Percentiles rank a stretch among this genome's conserved stretches.
Conservation (phyloP, 345 rosid species). For the Corymbia maculata region DNA sequence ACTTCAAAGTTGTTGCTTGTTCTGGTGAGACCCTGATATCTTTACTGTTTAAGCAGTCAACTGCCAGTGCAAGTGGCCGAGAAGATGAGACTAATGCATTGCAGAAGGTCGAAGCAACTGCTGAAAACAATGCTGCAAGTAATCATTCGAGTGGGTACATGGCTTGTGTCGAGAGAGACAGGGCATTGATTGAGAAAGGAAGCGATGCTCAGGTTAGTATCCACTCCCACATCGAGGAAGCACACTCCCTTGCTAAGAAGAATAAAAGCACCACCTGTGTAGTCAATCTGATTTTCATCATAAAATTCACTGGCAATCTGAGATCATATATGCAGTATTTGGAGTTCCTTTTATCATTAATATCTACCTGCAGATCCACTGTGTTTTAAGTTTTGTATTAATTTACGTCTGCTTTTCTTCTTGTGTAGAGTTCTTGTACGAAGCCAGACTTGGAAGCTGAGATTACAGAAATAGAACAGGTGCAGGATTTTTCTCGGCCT, state of each 20-base stretch:
- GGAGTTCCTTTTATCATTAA: neutral
- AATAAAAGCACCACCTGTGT: neutral
- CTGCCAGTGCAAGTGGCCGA: slow-evolving; percentile 26
- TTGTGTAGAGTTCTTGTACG: slow-evolving; percentile 79
- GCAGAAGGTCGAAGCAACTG: slow-evolving; percentile 56
- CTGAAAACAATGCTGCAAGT: slow-evolving; percentile 59
- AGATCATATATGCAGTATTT: neutral
- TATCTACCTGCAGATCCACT: neutral
- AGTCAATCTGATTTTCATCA: neutral
- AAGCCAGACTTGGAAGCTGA: slow-evolving; percentile 66
- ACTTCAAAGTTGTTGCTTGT: slow-evolving; percentile 5
- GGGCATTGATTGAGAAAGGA: slow-evolving; percentile 40
- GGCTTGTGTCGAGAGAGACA: slow-evolving; percentile 25
- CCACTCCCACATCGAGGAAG: neutral
- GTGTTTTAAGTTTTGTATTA: neutral
- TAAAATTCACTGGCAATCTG: neutral
- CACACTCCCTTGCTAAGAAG: neutral
- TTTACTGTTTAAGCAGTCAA: slow-evolving; percentile 21
- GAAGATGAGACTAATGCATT: slow-evolving; percentile 66
- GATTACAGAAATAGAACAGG: slow-evolving; percentile 26
- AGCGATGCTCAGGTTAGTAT: slow-evolving; percentile 72
- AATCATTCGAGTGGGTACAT: slow-evolving; percentile 37
- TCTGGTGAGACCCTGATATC: neutral
- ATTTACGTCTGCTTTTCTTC: slow-evolving; percentile 13
- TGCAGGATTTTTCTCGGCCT: slow-evolving; percentile 11